phyloP scores from a whole-genome alignment of 148 eudicot genomes.

The Rhododendron kiyosumense region DNA sequence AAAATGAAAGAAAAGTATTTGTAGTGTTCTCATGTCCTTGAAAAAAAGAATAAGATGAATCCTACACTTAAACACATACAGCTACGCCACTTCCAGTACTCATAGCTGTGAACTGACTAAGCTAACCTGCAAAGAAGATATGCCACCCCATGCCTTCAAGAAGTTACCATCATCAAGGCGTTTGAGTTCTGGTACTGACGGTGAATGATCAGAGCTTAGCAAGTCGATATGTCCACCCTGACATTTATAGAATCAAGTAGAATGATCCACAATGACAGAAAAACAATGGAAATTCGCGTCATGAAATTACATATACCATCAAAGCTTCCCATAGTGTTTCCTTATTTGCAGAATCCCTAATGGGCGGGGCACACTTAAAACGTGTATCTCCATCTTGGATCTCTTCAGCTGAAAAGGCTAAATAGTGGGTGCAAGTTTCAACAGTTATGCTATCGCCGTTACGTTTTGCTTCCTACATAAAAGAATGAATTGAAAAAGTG shows the following conservation, averaged over 20 bases:
- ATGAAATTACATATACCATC: conserved; percentile 45
- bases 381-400: conserved; percentile 93
- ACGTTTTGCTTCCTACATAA: conserved; percentile 73
- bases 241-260: conserved; percentile 11
- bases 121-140: conserved; percentile 92
- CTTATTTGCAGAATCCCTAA: conserved; percentile 75
- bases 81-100: background rate
- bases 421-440: conserved; percentile 95
- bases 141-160: conserved; percentile 96
- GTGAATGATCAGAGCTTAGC: conserved; percentile 98
- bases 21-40: background rate
- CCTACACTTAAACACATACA: background rate
- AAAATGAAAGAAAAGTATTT: background rate
- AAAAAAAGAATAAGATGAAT: background rate
- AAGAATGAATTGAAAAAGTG: background rate
- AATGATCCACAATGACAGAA: background rate
- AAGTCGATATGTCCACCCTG: conserved; percentile 88
- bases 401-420: conserved; percentile 91
- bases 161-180: conserved; percentile 76
- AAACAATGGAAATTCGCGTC: background rate
- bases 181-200: conserved; percentile 70
- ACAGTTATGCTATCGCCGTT: conserved; percentile 83
- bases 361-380: conserved; percentile 93
- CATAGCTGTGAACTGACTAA: background rate
- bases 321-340: conserved; percentile 82